A percentile compares a stretch with the other conserved stretches of the same genome.
Evolutionary conservation across 2,329 filamentous ascomycete genomes (phyloP).

Genomic region (Lecanicillium sp.): DNA sequence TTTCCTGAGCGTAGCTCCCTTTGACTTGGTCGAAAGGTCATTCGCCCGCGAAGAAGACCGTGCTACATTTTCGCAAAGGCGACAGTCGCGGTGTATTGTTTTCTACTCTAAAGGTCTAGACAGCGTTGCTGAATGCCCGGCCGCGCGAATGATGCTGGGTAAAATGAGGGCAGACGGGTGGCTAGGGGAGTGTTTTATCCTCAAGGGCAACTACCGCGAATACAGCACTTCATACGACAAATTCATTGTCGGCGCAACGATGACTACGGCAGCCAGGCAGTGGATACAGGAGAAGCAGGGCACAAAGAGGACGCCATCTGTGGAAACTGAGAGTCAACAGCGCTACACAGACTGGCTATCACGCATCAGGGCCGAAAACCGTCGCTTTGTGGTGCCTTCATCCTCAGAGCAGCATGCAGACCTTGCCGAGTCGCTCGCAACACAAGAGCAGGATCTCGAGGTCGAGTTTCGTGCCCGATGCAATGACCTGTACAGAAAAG

Average conservation of each 20-base stretch:
- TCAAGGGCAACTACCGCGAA: conserved; percentile 49
- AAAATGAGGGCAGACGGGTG: conserved; percentile 41
- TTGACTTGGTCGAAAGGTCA: conserved; percentile 43
- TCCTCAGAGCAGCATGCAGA: conserved; percentile 30
- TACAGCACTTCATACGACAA: conserved; percentile 46
- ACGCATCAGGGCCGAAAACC: conserved; percentile 35
- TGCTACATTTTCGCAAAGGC: conserved; percentile 38
- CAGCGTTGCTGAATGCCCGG: conserved; percentile 42
- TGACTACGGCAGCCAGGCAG: conserved; percentile 30
- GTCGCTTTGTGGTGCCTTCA: conserved; percentile 27
- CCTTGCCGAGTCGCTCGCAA: conserved; percentile 30
- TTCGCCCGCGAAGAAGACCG: conserved; percentile 42
- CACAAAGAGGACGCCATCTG: conserved; percentile 8
- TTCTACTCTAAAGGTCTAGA: conserved; percentile 46
- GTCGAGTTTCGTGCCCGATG: conserved; percentile 38
- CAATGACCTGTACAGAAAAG: conserved; percentile 38
- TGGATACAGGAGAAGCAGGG: conserved; percentile 24
- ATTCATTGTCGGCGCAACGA: conserved; percentile 37
- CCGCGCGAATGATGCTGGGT: conserved; percentile 34
- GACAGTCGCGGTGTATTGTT: conserved; percentile 38
- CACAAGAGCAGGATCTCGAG: conserved; percentile 41
- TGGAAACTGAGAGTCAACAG: conserved; percentile 21
- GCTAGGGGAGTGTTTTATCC: conserved; percentile 43
- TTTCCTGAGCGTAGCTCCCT: conserved; percentile 38
- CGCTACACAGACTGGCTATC: conserved; percentile 38